Base-by-base conservation (phyloP, 2,329 filamentous ascomycete genomes). In the Cadophora malorum region DNA sequence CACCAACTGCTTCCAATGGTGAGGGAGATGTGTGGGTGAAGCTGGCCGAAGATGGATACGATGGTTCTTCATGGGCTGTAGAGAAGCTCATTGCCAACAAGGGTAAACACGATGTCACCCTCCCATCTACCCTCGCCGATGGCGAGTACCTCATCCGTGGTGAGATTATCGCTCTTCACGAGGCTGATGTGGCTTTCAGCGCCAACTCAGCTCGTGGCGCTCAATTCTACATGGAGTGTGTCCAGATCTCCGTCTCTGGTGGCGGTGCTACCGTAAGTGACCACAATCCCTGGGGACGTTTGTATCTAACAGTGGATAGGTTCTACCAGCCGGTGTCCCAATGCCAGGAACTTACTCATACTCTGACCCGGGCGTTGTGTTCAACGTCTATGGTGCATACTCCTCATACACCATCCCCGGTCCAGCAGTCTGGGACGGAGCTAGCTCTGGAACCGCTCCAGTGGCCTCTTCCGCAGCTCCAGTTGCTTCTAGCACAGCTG, bases 1-100 rank as follows among this genome's bases (percentile, higher is more conserved):
- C 70, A 4, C 78, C 79, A 19, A 77, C 79, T 33, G 71, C 74
- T 21, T 77, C 78, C 62, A 81, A 83, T 64, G 83, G 84, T 47
- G 80, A 81, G 12, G 83, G 83, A 33, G 79, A 80, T 68, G 84
- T 85, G 77, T 87, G 83, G 84, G 79, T 84, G 72, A 83, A 81
- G 76, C 71, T 83, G 61, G 80, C 80, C 53, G 77, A 82, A 70
- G 78, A 80, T 52, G 80, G 79, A 60, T 80, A 71, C 56, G 72
- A 73, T 23, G 74, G 71, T 45, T 74, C 76, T 8, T 73, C 69
- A 9, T 82, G 81, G 78, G 82, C 78, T 35, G 79, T 81, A 63
- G 74, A 78, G 63, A 80, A 74, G 52, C 77, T 81, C 67, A 81
- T 79, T 72, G 72, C 76, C 62, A 80, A 79, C 74, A 79, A 80